Conservation (phyloP, 805 yeast genomes). For the Myxozyma mucilagina region DNA sequence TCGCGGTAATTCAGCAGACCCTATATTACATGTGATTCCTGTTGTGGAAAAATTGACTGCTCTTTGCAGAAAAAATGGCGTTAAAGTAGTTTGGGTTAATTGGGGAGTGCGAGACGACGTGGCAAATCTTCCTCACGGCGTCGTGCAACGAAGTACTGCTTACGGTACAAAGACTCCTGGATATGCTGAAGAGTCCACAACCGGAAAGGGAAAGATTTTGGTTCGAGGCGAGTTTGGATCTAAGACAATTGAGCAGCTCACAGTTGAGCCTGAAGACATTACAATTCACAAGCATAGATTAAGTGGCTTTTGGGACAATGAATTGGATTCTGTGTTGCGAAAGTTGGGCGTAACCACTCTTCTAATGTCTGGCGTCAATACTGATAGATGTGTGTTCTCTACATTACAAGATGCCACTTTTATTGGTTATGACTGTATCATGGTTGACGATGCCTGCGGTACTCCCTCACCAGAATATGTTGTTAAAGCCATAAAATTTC, state of each 20-base stretch:
- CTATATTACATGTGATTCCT: conserved; percentile 12
- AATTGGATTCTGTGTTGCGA: conserved; percentile 23
- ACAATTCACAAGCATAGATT: conserved; percentile 25
- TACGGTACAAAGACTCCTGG: conserved; percentile 24
- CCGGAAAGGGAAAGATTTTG: conserved; percentile 19
- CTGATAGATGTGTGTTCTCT: conserved; percentile 29
- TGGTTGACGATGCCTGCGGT: conserved; percentile 30
- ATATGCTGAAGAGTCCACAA: conserved; percentile 19
- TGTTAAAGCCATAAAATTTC: conserved; percentile 16
- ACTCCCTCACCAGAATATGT: conserved; percentile 30
- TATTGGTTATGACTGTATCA: conserved; percentile 27
- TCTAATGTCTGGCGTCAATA: conserved; percentile 27
- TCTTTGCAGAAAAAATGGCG: conserved; percentile 9
- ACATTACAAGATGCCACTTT: conserved; percentile 27
- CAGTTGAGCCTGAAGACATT: conserved; percentile 16
- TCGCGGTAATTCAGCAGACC: conserved; percentile 12
- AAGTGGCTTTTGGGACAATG: conserved; percentile 29
- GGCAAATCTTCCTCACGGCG: conserved; percentile 21
- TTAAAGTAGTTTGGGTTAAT: conserved; percentile 27
- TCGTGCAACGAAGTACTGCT: conserved; percentile 15
- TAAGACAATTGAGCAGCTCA: conserved; percentile 18
- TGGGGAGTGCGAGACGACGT: conserved; percentile 28
- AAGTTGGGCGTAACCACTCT: conserved; percentile 18
- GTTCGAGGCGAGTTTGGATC: conserved; percentile 28
- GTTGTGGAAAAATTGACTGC: conserved; percentile 16